Conservation (phyloP, 1,139 yeast species). For the Debaryomycetaceae sp. region DNA sequence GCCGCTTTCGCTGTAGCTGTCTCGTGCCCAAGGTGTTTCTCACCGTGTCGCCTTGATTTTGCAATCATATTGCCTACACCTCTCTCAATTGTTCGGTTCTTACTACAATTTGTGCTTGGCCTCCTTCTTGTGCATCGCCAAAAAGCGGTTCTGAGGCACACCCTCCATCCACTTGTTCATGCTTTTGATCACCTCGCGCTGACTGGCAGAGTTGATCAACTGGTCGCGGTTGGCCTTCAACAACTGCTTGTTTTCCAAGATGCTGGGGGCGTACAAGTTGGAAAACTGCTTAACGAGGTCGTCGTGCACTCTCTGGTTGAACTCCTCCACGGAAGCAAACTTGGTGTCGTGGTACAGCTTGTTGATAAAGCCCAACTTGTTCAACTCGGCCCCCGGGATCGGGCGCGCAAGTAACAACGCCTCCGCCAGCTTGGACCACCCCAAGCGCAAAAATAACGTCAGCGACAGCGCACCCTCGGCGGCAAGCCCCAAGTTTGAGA, state of each 20-base stretch:
- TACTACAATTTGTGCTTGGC: conserved; percentile 56
- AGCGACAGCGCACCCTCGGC: conserved; percentile 79
- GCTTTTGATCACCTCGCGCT: conserved; percentile 66
- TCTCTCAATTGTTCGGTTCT: no score
- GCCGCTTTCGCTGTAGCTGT: no score
- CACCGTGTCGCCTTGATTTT: no score
- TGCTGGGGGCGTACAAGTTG: conserved; percentile 54
- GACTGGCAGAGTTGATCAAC: conserved; percentile 48
- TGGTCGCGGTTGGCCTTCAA: conserved; percentile 44
- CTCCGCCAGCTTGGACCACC: conserved; percentile 70
- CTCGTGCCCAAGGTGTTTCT: no score
- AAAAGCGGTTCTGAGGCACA: conserved; percentile 68
- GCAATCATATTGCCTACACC: no score
- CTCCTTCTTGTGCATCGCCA: conserved; percentile 48
- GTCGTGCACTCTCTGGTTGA: conserved; percentile 49
- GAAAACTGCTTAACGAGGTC: conserved; percentile 44
- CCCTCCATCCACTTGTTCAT: conserved; percentile 68
- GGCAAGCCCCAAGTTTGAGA: conserved; percentile 78
- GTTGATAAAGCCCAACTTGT: conserved; percentile 58
- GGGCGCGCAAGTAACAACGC: conserved; percentile 70
- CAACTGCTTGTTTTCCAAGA: conserved; percentile 59
- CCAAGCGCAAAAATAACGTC: conserved; percentile 65
- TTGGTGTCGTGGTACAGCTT: conserved; percentile 36
- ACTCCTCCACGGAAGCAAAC: conserved; percentile 51
- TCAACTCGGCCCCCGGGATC: conserved; percentile 55